Evolutionary conservation across 345 rosid species (phyloP).

Genomic region (Anacardium occidentale): DNA sequence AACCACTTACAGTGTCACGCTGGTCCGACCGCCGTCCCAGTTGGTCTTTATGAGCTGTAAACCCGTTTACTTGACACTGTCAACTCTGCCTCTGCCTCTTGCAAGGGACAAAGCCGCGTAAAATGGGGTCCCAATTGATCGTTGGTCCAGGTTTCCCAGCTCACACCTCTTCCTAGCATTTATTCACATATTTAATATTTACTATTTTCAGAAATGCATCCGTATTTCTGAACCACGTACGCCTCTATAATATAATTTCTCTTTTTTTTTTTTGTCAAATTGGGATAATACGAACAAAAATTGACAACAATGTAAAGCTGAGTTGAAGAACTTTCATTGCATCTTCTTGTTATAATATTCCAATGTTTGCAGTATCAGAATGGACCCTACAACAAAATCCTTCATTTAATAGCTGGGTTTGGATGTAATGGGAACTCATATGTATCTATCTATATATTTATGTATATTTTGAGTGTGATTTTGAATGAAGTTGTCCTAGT

Average conservation of each 20-base stretch:
- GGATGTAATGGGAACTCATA: not conserved
- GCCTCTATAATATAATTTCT: too few relatives aligned
- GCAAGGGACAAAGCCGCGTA: constrained; percentile 47
- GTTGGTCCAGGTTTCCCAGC: constrained; percentile 25
- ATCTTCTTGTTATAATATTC: constrained; percentile 19
- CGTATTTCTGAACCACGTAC: too few relatives aligned
- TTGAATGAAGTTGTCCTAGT: constrained; percentile 25
- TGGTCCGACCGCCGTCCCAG: not conserved
- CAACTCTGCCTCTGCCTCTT: constrained; percentile 20
- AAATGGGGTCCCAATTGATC: constrained; percentile 37
- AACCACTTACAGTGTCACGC: not conserved
- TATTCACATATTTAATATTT: too few relatives aligned
- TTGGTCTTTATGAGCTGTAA: not conserved
- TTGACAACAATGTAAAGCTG: not conserved
- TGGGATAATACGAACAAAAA: not conserved
- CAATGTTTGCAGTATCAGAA: constrained; percentile 12
- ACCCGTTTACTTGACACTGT: constrained; percentile 36
- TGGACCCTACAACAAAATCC: constrained; percentile 20
- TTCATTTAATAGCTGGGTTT: constrained; percentile 17
- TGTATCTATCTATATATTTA: not conserved
- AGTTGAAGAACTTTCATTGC: constrained; percentile 19
- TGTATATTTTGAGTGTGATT: not conserved
- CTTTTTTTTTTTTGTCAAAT: too few relatives aligned
- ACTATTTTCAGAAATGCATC: too few relatives aligned
- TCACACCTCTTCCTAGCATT: constrained; percentile 6